A percentile compares a stretch with the other conserved stretches of the same genome.
phyloP scores from a whole-genome alignment of 225 moss, liverwort and hornwort genomes.

The Pseudisothecium myosuroides region DNA sequence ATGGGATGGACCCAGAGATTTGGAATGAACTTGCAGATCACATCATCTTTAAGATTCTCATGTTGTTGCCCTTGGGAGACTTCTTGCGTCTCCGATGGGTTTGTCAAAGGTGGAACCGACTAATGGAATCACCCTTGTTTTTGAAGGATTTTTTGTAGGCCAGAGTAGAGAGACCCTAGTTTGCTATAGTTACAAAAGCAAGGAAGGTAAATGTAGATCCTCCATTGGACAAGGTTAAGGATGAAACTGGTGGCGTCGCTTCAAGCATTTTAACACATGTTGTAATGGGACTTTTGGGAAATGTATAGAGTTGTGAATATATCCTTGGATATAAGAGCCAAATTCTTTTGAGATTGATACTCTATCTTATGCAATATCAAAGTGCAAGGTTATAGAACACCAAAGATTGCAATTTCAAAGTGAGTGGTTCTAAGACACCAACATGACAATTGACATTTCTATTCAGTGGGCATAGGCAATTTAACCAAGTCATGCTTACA shows the following conservation, averaged over 20 bases:
- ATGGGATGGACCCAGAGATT: background rate
- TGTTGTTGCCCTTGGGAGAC: background rate
- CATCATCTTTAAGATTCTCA: slow-evolving; percentile 1
- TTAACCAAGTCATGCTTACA: background rate
- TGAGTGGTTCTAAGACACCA: background rate
- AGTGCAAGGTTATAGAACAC: background rate
- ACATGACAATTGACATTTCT: too few relatives aligned
- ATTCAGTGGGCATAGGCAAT: background rate
- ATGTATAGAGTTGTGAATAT: background rate
- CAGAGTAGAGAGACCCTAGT: slow-evolving; percentile 3
- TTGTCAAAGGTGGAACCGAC: slow-evolving; percentile 4
- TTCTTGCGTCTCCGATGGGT: slow-evolving; percentile 7
- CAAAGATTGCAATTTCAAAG: background rate
- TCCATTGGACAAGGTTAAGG: background rate
- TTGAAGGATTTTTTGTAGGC: slow-evolving; percentile 7
- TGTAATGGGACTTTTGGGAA: background rate
- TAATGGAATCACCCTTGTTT: slow-evolving; percentile 3
- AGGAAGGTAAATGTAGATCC: background rate
- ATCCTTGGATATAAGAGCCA: too few relatives aligned
- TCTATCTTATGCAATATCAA: background rate
- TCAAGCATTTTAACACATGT: background rate
- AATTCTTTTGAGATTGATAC: background rate
- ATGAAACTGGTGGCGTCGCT: too few relatives aligned
- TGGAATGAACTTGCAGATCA: slow-evolving; percentile 8
- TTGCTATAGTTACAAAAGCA: slow-evolving; percentile 1